These are phyloP conservation scores for Euphorbia lathyris DNA, from an alignment of 345 rosid genomes.

Conservation along the genomic window DNA sequence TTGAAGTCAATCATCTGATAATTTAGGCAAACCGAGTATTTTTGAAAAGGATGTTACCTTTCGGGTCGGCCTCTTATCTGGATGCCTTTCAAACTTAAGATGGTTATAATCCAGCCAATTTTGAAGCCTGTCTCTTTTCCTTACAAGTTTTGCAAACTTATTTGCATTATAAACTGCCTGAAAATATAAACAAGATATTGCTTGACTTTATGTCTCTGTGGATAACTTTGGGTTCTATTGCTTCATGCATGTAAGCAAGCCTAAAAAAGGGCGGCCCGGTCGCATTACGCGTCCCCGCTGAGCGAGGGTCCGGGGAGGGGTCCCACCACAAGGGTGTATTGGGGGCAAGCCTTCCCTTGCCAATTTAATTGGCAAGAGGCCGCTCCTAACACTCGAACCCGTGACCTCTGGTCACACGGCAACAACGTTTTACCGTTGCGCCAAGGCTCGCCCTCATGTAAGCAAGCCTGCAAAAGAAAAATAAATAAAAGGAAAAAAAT, in stretches of 20 bases:
- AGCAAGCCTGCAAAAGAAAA: conserved; percentile 60
- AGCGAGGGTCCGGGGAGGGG: no score
- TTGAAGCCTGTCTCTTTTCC: conserved; percentile 69
- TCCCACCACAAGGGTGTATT: no score
- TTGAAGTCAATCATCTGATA: no score
- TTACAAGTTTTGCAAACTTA: conserved; percentile 64
- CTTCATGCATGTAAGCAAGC: conserved; percentile 97
- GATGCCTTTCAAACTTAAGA: conserved; percentile 74
- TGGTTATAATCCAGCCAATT: conserved; percentile 88
- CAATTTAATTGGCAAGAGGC: no score
- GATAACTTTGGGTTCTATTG: conserved; percentile 94
- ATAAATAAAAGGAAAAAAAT: not conserved
- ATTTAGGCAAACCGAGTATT: no score
- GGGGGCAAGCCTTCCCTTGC: no score
- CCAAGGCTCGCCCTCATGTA: no score
- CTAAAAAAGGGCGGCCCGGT: no score
- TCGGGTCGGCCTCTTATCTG: conserved; percentile 70
- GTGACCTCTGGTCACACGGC: no score
- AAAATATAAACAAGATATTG: conserved; percentile 51
- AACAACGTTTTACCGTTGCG: no score
- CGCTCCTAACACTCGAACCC: no score
- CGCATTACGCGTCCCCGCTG: no score
- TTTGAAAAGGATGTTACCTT: conserved; percentile 39
- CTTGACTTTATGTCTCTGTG: conserved; percentile 97
- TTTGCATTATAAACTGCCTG: conserved; percentile 90